Conservation (phyloP, 2,329 filamentous ascomycete species). For the Fusarium tricinctum region DNA sequence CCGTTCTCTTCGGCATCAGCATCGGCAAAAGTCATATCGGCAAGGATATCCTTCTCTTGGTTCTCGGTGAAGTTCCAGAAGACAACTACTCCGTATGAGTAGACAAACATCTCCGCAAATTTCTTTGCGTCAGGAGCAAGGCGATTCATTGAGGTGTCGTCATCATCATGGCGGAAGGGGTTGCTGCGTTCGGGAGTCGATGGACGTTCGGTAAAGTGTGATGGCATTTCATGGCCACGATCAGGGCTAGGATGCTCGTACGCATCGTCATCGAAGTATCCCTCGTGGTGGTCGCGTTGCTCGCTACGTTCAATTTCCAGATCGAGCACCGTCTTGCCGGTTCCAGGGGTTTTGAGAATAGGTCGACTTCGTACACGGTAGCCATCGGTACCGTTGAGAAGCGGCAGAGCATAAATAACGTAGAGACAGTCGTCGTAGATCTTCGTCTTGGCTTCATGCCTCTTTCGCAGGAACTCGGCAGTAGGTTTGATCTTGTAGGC, state of each 20-base stretch:
- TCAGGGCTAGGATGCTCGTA: slow-evolving; percentile 59
- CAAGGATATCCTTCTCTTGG: slow-evolving; percentile 96
- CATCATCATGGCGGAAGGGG: slow-evolving; percentile 55
- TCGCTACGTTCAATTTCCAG: slow-evolving; percentile 97
- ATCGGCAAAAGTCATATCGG: slow-evolving; percentile 90
- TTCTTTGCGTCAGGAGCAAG: slow-evolving; percentile 79
- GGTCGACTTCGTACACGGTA: slow-evolving; percentile 92
- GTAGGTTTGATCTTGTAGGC: slow-evolving; percentile 90
- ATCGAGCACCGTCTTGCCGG: slow-evolving; percentile 90
- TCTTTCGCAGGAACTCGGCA: slow-evolving; percentile 88
- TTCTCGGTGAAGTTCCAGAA: slow-evolving; percentile 99
- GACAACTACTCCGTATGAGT: slow-evolving; percentile 95
- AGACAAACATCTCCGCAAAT: slow-evolving; percentile 96
- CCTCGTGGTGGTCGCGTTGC: slow-evolving; percentile 87
- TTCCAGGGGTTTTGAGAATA: slow-evolving; percentile 89
- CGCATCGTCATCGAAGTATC: slow-evolving; percentile 84
- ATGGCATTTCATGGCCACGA: slow-evolving; percentile 47
- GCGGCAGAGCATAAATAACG: slow-evolving; percentile 91
- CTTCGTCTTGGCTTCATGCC: slow-evolving; percentile 92
- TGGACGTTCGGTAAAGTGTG: slow-evolving; percentile 53
- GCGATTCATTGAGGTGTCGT: slow-evolving; percentile 67
- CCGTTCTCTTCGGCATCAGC: slow-evolving; percentile 73
- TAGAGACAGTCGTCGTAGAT: slow-evolving; percentile 98
- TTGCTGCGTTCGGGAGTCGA: slow-evolving; percentile 49
- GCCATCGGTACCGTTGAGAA: slow-evolving; percentile 87